phyloP scores from a whole-genome alignment of 1,139 yeast species.

The Scheffersomyces parashehatae region DNA sequence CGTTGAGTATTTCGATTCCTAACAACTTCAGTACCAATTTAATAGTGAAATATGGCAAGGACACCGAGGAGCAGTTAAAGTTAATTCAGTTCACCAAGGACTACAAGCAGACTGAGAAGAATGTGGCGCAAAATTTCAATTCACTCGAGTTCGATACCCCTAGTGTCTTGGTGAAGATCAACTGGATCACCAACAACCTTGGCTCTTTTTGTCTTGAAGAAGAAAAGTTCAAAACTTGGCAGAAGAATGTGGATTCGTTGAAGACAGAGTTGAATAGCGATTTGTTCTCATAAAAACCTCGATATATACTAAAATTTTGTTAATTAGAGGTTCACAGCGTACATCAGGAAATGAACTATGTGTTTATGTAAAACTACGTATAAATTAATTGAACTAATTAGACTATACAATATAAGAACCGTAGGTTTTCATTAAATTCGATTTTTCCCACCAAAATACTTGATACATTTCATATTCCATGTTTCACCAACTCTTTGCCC shows the following conservation, averaged over 20 bases:
- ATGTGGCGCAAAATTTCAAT: slow-evolving; percentile 23
- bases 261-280: background rate
- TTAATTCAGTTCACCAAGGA: slow-evolving; percentile 16
- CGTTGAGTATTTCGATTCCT: slow-evolving; percentile 20
- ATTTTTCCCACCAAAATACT: too few species aligned
- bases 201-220: slow-evolving; percentile 21
- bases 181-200: slow-evolving; percentile 31
- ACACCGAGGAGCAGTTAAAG: slow-evolving; percentile 7
- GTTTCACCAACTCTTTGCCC: too few species aligned
- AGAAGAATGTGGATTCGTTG: background rate
- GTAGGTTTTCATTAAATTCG: too few species aligned
- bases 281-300: too few species aligned
- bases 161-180: slow-evolving; percentile 24
- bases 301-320: too few species aligned
- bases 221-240: slow-evolving; percentile 15
- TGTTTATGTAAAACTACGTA: too few species aligned
- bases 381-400: too few species aligned
- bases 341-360: too few species aligned
- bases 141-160: slow-evolving; percentile 14
- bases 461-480: too few species aligned
- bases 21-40: slow-evolving; percentile 25
- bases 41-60: slow-evolving; percentile 18
- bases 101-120: slow-evolving; percentile 23
- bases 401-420: too few species aligned
- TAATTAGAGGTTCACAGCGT: too few species aligned